These are phyloP conservation scores for Solanum hybrid DNA, from an alignment of 305 asterid species.

Conservation along the genomic window DNA sequence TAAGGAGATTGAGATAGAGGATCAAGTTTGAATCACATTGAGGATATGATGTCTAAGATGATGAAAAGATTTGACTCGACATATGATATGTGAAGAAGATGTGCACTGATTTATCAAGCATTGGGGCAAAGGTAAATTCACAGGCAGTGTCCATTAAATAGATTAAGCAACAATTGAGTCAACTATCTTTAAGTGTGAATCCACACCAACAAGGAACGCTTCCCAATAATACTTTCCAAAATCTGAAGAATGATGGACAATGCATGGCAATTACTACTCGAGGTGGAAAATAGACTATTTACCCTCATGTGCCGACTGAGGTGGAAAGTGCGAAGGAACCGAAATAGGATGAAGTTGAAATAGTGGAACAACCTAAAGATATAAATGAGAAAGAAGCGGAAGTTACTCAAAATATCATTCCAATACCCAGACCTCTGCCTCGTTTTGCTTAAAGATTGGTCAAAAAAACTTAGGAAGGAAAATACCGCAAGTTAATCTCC, in stretches of 20 bases:
- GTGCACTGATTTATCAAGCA: too few species aligned
- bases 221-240: background rate
- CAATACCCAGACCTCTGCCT: background rate
- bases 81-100: background rate
- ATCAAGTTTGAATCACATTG: too few species aligned
- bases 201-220: background rate
- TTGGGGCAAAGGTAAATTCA: background rate
- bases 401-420: background rate
- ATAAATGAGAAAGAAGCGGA: background rate
- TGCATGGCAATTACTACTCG: background rate
- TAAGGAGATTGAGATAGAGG: background rate
- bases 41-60: too few species aligned
- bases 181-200: too few species aligned
- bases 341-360: background rate
- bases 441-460: too few species aligned
- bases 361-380: background rate
- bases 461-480: background rate
- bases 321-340: background rate
- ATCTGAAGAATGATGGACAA: too few species aligned
- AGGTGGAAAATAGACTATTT: background rate
- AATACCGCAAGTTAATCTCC: background rate
- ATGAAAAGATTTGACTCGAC: too few species aligned
- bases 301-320: background rate
- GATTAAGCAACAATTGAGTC: background rate
- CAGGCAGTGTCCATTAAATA: too few species aligned